These are phyloP conservation scores for Suillus occidentalis DNA, from an alignment of 768 basidiomycete genomes.

Conservation along the genomic window DNA sequence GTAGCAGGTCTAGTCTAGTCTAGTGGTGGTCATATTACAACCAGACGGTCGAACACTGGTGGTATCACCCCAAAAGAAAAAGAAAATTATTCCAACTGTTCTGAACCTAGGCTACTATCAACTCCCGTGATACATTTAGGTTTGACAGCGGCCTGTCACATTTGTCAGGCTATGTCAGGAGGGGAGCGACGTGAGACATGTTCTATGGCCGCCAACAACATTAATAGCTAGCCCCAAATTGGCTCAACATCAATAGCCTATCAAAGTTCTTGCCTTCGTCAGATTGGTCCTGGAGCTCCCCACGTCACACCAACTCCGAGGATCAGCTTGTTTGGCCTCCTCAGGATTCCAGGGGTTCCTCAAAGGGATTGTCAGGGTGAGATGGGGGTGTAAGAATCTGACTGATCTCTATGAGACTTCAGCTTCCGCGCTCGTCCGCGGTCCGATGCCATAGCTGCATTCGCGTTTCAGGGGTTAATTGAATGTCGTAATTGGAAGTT, in stretches of 20 bases:
- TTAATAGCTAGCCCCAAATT: background rate
- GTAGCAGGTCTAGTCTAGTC: too few relatives aligned
- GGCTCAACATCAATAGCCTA: background rate
- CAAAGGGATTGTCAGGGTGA: slow-evolving; percentile 8
- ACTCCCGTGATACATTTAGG: background rate
- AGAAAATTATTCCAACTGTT: background rate
- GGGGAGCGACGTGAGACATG: background rate
- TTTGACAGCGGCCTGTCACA: background rate
- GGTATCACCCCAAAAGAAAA: too few relatives aligned
- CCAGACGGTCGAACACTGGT: too few relatives aligned
- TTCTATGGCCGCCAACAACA: background rate
- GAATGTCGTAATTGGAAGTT: background rate
- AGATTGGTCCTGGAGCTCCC: background rate
- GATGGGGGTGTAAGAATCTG: background rate
- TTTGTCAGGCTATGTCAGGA: background rate
- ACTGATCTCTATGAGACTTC: slow-evolving; percentile 11
- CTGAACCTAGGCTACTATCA: background rate
- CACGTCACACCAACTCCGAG: slow-evolving; percentile 8
- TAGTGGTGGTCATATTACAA: too few relatives aligned
- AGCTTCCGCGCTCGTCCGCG: background rate
- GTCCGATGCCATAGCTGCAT: background rate
- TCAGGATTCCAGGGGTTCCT: slow-evolving; percentile 20
- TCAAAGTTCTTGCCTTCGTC: background rate
- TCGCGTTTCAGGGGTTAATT: background rate
- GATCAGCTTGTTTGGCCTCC: slow-evolving; percentile 17